A percentile compares a stretch with the other conserved stretches of the same genome.
Conservation (phyloP, 2,329 filamentous ascomycete species). For the Neofusicoccum cordaticola region DNA sequence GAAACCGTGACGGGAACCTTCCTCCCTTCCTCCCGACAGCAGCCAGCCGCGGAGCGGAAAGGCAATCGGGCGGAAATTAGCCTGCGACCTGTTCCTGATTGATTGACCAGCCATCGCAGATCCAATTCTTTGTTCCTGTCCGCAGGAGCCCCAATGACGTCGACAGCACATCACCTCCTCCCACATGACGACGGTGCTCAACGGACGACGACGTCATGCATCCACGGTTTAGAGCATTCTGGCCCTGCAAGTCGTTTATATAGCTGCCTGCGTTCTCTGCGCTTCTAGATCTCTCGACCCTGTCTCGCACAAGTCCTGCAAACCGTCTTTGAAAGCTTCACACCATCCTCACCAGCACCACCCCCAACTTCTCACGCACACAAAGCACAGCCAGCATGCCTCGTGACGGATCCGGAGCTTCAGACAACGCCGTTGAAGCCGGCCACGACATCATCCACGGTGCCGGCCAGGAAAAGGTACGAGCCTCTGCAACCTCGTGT, state of each 20-base stretch:
- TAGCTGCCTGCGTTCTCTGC: too few relatives aligned
- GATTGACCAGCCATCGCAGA: neutral
- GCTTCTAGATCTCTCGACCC: too few relatives aligned
- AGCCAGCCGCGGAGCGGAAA: neutral
- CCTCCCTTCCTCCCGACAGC: neutral
- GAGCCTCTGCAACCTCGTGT: too few relatives aligned
- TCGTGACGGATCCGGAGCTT: slow-evolving; percentile 50
- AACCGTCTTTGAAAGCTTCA: too few relatives aligned
- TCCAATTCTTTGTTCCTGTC: neutral
- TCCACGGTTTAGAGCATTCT: too few relatives aligned
- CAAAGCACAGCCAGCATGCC: slow-evolving; percentile 42
- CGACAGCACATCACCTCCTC: neutral
- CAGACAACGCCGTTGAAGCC: slow-evolving; percentile 47
- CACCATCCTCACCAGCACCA: neutral
- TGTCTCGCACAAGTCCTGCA: too few relatives aligned
- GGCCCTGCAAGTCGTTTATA: too few relatives aligned
- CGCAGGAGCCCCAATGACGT: neutral
- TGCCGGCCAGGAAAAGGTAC: slow-evolving; percentile 27
- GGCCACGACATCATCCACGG: slow-evolving; percentile 48
- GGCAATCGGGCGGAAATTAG: neutral
- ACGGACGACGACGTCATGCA: neutral
- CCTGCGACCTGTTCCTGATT: neutral
- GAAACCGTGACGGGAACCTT: neutral
- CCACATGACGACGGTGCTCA: slow-evolving; percentile 1
- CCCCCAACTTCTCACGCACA: neutral